Percentiles rank a stretch among this genome's conserved stretches.
Conservation (phyloP, 768 basidiomycete species). For the Postia placenta region DNA sequence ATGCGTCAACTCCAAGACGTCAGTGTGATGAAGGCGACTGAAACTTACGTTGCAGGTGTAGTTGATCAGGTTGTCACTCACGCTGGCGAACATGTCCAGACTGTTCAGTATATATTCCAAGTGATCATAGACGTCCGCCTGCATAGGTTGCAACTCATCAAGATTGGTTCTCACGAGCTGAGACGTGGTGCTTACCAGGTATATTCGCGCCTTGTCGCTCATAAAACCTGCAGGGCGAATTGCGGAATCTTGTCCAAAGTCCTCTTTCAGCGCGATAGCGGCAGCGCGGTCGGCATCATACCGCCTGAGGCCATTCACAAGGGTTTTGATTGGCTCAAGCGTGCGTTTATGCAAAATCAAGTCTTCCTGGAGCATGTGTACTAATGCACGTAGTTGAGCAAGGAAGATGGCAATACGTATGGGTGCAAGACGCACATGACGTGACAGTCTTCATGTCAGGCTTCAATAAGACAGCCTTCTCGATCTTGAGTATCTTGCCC, state of each 20-base stretch:
- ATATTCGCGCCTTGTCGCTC: slow-evolving; percentile 58
- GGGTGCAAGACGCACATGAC: slow-evolving; percentile 1
- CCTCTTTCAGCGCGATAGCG: slow-evolving; percentile 38
- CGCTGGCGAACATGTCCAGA: slow-evolving; percentile 63
- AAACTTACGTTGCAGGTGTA: slow-evolving; percentile 65
- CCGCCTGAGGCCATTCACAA: slow-evolving; percentile 56
- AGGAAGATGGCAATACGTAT: neutral
- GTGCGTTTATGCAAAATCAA: slow-evolving; percentile 65
- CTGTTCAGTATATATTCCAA: slow-evolving; percentile 61
- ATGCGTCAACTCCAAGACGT: neutral
- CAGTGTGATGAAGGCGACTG: neutral
- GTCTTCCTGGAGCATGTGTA: slow-evolving; percentile 69
- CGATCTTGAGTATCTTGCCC: slow-evolving; percentile 40
- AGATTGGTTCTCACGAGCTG: neutral
- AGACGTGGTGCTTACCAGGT: slow-evolving; percentile 36
- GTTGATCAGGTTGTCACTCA: slow-evolving; percentile 60
- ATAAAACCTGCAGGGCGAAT: slow-evolving; percentile 44
- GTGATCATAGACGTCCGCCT: slow-evolving; percentile 70
- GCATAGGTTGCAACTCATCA: neutral
- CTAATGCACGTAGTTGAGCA: slow-evolving; percentile 25
- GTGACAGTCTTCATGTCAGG: slow-evolving; percentile 12
- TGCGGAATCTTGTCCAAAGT: slow-evolving; percentile 11
- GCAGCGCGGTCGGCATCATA: slow-evolving; percentile 61
- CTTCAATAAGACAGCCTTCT: slow-evolving; percentile 11
- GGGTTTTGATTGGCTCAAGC: slow-evolving; percentile 56